Base-by-base conservation (phyloP, 768 basidiomycete genomes). In the Dendrothele bispora region DNA sequence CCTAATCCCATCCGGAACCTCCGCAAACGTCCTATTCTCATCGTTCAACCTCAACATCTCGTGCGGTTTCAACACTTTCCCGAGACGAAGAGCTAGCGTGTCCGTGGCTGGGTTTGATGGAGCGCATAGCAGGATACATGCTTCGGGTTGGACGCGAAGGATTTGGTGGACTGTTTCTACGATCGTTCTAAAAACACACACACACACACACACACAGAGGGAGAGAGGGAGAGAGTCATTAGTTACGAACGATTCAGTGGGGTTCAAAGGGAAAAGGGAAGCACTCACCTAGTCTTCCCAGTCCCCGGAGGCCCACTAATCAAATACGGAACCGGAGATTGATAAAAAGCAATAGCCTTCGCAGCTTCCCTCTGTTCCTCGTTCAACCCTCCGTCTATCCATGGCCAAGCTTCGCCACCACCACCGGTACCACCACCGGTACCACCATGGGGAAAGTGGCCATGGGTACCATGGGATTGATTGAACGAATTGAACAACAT, bases 31-130 rank as follows among this genome's bases (percentile, higher is more conserved):
- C 55, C 77, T 67, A 43, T 73, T 74, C 7, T 65, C 70, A 30
- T 77, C 72, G 43, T 79, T 79, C 15, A 79, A 56, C 17, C 76
- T 64, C 3, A 79, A 49, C 70, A 79, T 72, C 44, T 77, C 68
- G 20, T 69, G 53, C 5, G 72, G 77, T 5, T 57, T 55, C 4
- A 79, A 64, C 28, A 65, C 56, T 5, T 53, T 57, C 34, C 68
- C 62, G 8, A 77, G 65, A 14, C 77, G 65, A 35, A 67, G 52
- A 12, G 67, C 74, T 5, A 79, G 65, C 0, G 75, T 78, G 55
- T 79, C 76, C 5, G 76, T 76, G 2, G 77, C 77, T 6, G 74
- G 69, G 50, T 78, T 75, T 2, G 77, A 79, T 1, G 76, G 77
- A 1, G 77, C 76, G 39, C 75, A 78, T 11, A 79, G 65, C 24